phyloP scores from a whole-genome alignment of 495 filamentous ascomycete species.

The Penicillium roqueforti region DNA sequence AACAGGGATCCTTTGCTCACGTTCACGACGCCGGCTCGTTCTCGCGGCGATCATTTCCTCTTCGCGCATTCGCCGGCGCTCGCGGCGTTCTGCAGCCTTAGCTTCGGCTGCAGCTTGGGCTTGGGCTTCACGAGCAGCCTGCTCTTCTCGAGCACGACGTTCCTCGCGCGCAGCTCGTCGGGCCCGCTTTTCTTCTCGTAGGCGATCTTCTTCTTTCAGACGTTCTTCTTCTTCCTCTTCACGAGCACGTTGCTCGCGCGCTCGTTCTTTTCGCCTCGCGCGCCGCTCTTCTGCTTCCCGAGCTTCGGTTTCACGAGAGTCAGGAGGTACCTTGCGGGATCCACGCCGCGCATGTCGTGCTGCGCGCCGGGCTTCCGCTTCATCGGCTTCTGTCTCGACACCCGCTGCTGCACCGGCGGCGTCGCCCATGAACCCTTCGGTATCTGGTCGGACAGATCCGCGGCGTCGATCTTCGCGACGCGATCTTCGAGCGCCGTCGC shows the following conservation, averaged over 20 bases:
- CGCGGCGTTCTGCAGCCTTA: conserved; percentile 37
- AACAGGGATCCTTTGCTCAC: conserved; percentile 25
- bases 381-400: conserved; percentile 48
- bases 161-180: conserved; percentile 48
- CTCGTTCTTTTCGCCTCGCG: conserved; percentile 38
- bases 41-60: conserved; percentile 35
- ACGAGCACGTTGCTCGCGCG: conserved; percentile 34
- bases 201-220: conserved; percentile 42
- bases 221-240: conserved; percentile 50
- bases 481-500: conserved; percentile 39
- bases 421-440: conserved; percentile 44
- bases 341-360: conserved; percentile 41
- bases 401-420: conserved; percentile 25
- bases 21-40: conserved; percentile 33
- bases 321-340: conserved; percentile 34
- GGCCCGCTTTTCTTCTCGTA: conserved; percentile 43
- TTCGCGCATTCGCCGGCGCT: conserved; percentile 38
- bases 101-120: conserved; percentile 40
- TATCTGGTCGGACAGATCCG: conserved; percentile 38
- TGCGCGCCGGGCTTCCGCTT: conserved; percentile 49
- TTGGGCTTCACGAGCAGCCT: conserved; percentile 43
- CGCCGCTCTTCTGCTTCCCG: conserved; percentile 47
- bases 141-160: conserved; percentile 45
- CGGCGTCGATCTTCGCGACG: conserved; percentile 43
- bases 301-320: conserved; percentile 26